Conservation (phyloP, 495 filamentous ascomycete genomes). For the Penicillium crystallinum region DNA sequence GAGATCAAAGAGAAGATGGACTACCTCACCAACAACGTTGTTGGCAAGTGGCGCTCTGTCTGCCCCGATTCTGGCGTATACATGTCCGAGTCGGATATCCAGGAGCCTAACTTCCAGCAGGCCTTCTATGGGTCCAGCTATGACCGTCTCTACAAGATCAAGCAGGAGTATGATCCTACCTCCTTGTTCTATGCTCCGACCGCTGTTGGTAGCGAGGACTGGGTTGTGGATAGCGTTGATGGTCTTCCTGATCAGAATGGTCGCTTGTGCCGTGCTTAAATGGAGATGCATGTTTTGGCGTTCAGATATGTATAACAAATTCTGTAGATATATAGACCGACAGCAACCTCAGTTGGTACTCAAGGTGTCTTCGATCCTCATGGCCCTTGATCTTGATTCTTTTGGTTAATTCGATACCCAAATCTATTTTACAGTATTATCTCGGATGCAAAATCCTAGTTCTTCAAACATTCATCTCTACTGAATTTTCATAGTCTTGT, state of each 20-base stretch:
- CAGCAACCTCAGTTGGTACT: no score
- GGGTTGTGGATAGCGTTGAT: slow-evolving; percentile 32
- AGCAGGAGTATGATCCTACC: slow-evolving; percentile 51
- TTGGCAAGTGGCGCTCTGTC: slow-evolving; percentile 47
- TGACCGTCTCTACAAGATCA: slow-evolving; percentile 41
- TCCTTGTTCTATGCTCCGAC: slow-evolving; percentile 51
- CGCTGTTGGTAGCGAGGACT: slow-evolving; percentile 50
- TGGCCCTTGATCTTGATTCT: no score
- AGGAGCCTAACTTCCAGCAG: slow-evolving; percentile 58
- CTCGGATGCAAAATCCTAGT: no score
- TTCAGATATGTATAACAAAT: background rate
- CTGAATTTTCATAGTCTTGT: no score
- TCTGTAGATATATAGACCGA: background rate
- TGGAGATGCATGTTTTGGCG: background rate
- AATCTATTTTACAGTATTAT: no score
- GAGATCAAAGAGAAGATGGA: slow-evolving; percentile 20
- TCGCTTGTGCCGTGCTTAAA: slow-evolving; percentile 27
- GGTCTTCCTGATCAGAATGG: slow-evolving; percentile 33
- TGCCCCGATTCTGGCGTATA: slow-evolving; percentile 33
- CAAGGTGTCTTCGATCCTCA: no score
- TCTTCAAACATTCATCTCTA: no score
- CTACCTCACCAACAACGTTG: slow-evolving; percentile 33
- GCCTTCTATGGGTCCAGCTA: slow-evolving; percentile 60
- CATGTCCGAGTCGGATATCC: slow-evolving; percentile 45
- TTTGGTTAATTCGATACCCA: no score